Base-by-base conservation (phyloP, 192 early-diverging fungal species). In the Dissophora ornata region DNA sequence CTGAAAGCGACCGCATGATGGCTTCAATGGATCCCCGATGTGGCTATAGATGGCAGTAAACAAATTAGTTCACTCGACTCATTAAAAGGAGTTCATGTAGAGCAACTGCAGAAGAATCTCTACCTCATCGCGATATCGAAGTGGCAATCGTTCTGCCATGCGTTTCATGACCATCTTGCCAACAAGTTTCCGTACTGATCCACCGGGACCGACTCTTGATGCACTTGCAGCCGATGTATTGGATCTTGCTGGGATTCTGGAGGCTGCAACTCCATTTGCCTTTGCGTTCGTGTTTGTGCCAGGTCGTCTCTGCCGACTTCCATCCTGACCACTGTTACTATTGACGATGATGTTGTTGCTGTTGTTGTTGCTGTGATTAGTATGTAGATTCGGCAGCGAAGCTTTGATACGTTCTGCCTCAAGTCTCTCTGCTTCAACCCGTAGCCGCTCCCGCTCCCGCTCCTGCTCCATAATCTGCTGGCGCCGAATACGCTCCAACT, bases 101-200 rank as follows among this genome's bases (percentile, higher is more conserved):
- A n/a, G n/a, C n/a, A n/a, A n/a, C 24, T 22, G n/a, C 32, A 19
- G 16, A 16, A 22, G 41, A 15, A 52, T 44, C 3, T 21, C 10
- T 77, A 77, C 73, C 73, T 67, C 73, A 15, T 67, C 58, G 26
- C 73, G 64, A 45, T 77, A 77, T 28, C 40, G 34, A 13, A 77
- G 57, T 1, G 73, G 73, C 36, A 77, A 29, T 28, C 63, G 49
- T 12, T 77, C 73, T 28, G 59, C 65, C 57, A 77, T 56, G 36
- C 58, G 57, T 26, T 77, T 77, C 73, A 77, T 77, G 45, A 67
- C 65, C 11, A 77, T 16, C 33, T 56, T 61, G 4, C 73, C 59
- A 2, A 53, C 57, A 12, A 77, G 36, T 22, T 77, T 77, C 51
- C 73, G 57, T n/a, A 77, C 53, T 26, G 42, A 48, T 2, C 73